A percentile compares a stretch with the other conserved stretches of the same genome.
These are phyloP conservation scores for Tulasnella sp. DNA, from an alignment of 768 basidiomycete species.

Conservation along the genomic window DNA sequence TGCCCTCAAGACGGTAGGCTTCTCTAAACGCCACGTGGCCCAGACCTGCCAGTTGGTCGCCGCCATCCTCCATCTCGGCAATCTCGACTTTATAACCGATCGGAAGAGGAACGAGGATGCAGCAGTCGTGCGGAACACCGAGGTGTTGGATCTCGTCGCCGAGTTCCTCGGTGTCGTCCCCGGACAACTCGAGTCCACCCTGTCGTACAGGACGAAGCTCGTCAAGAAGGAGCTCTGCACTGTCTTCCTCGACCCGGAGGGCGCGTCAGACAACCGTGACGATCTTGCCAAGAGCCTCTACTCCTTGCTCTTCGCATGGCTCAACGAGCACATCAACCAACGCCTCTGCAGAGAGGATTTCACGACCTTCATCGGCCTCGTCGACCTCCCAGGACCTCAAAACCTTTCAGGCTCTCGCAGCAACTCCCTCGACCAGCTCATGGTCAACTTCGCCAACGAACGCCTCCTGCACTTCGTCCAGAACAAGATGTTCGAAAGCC, in stretches of 20 bases:
- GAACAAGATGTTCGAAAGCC: conserved; percentile 75
- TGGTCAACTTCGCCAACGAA: conserved; percentile 96
- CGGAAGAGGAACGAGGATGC: conserved; percentile 85
- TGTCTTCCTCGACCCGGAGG: conserved; percentile 92
- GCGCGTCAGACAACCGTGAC: conserved; percentile 89
- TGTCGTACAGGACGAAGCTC: conserved; percentile 91
- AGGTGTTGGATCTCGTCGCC: conserved; percentile 78
- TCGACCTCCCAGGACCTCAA: conserved; percentile 92
- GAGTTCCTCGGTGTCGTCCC: conserved; percentile 88
- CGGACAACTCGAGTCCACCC: conserved; percentile 69
- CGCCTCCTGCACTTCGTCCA: conserved; percentile 83
- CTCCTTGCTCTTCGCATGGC: conserved; percentile 92
- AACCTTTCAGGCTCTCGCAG: conserved; percentile 68
- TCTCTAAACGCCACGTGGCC: conserved; percentile 93
- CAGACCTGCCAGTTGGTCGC: conserved; percentile 95
- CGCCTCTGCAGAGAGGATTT: conserved; percentile 94
- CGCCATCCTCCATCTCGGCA: conserved; percentile 94
- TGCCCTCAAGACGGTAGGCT: conserved; percentile 89
- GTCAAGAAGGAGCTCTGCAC: conserved; percentile 97
- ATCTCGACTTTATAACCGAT: conserved; percentile 89
- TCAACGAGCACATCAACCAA: conserved; percentile 96
- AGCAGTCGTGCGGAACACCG: conserved; percentile 85
- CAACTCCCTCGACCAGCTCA: conserved; percentile 96
- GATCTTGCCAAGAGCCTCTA: conserved; percentile 93
- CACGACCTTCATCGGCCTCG: conserved; percentile 85